phyloP scores from a whole-genome alignment of 179 eudicot genomes.

The Nepenthes alata region DNA sequence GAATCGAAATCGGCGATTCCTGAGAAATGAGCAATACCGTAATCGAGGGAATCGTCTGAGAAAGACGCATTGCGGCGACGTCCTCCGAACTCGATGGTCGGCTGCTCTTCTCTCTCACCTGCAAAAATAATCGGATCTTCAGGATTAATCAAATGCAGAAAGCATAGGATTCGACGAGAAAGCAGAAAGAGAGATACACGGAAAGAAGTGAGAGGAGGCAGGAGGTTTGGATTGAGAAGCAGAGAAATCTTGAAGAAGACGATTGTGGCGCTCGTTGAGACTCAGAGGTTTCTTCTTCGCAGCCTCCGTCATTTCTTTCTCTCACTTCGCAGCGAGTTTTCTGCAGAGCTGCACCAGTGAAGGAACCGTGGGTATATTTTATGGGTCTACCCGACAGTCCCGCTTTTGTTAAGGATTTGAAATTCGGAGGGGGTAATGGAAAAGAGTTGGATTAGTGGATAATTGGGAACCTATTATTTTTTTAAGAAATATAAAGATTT shows the following conservation, averaged over 20 bases:
- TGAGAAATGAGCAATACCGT: conserved; percentile 28
- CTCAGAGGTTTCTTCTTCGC: conserved; percentile 43
- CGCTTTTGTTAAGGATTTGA: no score
- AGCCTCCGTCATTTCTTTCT: conserved; percentile 7
- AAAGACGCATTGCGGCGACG: background rate
- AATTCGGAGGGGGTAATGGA: background rate
- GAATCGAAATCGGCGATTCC: conserved; percentile 35
- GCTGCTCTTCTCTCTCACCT: conserved; percentile 18
- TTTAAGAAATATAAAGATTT: no score
- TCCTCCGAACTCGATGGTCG: conserved; percentile 11
- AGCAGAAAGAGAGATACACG: conserved; percentile 4
- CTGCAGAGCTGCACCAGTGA: background rate
- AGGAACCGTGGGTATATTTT: no score
- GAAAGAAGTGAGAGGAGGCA: conserved; percentile 4
- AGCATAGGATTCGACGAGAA: background rate
- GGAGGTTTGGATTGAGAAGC: conserved; percentile 39
- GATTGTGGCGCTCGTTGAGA: conserved; percentile 58
- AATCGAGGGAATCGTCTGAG: background rate
- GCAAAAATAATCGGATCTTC: conserved; percentile 2
- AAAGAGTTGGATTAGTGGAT: no score
- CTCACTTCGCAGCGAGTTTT: background rate
- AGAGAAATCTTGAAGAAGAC: conserved; percentile 36
- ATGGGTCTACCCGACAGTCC: no score
- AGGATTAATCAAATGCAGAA: background rate
- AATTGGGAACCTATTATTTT: no score